Evolutionary conservation across 768 basidiomycete species (phyloP).

Genomic region (Mycena crocata): DNA sequence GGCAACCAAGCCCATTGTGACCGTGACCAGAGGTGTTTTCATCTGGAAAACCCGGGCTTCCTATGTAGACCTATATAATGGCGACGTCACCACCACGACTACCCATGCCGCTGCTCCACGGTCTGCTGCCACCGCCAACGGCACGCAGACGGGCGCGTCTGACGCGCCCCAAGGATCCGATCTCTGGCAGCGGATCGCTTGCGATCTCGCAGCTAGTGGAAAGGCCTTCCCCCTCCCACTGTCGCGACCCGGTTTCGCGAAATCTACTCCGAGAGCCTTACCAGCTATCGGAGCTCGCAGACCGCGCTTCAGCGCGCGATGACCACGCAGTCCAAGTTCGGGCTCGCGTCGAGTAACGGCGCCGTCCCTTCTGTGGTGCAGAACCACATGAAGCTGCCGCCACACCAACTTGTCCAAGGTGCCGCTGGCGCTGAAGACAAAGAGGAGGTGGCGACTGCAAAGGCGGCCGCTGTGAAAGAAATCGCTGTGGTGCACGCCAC

Average conservation of each 20-base stretch:
- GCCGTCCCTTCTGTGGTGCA: background rate
- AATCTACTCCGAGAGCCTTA: background rate
- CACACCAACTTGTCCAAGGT: background rate
- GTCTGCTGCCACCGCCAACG: background rate
- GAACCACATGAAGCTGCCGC: background rate
- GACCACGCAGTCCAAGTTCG: background rate
- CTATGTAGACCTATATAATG: too few species aligned
- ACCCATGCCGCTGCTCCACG: too few species aligned
- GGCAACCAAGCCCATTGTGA: too few species aligned
- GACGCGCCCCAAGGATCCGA: background rate
- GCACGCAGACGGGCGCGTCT: background rate
- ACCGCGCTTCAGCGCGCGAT: background rate
- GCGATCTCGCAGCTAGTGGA: background rate
- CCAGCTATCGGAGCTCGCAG: background rate
- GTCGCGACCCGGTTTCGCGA: background rate
- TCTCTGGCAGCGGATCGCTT: background rate
- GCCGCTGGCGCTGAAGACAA: background rate
- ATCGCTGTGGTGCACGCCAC: background rate
- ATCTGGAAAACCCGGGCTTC: too few species aligned
- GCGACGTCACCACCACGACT: too few species aligned
- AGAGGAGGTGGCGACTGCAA: background rate
- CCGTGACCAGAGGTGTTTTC: too few species aligned
- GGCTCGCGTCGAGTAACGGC: background rate
- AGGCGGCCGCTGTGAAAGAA: constrained; percentile 10
- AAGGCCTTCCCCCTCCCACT: background rate